Evolutionary conservation across 2,329 filamentous ascomycete species (phyloP), one percentile per base, ranked within the genome.

Genomic region (Pestalotiopsis sp.): DNA sequence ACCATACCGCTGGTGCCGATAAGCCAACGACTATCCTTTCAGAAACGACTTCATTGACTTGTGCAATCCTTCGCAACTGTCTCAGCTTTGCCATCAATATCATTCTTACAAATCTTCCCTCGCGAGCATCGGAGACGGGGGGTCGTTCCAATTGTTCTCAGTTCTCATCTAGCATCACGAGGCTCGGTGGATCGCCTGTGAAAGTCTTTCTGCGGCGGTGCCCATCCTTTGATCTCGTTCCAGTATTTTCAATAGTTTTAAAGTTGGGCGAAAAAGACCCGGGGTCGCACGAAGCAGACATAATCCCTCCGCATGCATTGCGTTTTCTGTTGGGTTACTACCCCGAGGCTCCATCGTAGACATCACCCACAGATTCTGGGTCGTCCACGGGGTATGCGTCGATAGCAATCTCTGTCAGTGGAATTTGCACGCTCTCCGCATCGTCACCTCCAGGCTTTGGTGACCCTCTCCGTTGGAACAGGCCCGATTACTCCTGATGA

Each of bases 311-410:
- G 44, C 44, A 52, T n/a, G 44, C 17, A 52, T 52, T 52, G 17
- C 3, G 17, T n/a, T n/a, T n/a, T 52, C 44, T 52, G 44, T 22
- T 59, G 57, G 14, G 14, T 26, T 59, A 13, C 14, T 38, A 59
- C 30, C 57, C 57, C 24, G 13, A 59, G 14, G 24, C 20, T 59
- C 57, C 57, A 59, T 59, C 11, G 4, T 9, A 35, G 10, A 62
- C 20, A 35, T 62, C 35, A 40, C 35, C 35, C 59, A 40, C 20
- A 35, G 35, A 24, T 62, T 35, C 59, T 62, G 30, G 38, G 59
- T 44, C 30, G 17, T 38, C 26, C 35, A 62, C 59, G 59, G 59
- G 59, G 56, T 58, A 58, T 58, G 22, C 56, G 56, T n/a, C 56
- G 56, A 58, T 58, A 35, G 56, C 56, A 58, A 58, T 58, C 26